Evolutionary conservation across 116 monocot genomes (phyloP), one percentile per base, ranked within the genome.

Genomic region (Zostera marina): DNA sequence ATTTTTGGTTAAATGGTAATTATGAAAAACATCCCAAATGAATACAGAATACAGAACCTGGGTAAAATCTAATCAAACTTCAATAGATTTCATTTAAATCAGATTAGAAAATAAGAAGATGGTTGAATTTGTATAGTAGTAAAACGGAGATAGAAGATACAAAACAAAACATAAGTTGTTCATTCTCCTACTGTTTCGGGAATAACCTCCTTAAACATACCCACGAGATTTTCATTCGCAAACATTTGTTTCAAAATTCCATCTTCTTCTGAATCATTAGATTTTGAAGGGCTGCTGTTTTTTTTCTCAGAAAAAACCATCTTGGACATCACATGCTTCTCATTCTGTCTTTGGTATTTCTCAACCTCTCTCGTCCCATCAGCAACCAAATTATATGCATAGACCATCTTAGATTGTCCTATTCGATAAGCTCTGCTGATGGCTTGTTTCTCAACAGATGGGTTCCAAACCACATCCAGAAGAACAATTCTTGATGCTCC

Each of bases 391-490:
- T 73, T 75, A 54, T 86, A 92, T 20, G 78, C 67, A 11, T 86
- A 74, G 0, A 92, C 92, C 41, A 77, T 53, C 64, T 74, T 92
- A 45, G 64, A 12, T 63, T 92, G 92, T 16, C 92, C 92, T 13
- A 86, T 56, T 42, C 87, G 59, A 38, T 70, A 79, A 25, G 86
- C 87, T 22, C 92, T 53, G 46, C 80, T 78, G 21, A 86, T 77
- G 0, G 92, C 92, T 71, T 92, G 92, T 41, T 72, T 68, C 16
- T 80, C 83, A 9, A 77, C 77, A n/a, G 92, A 68, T 6, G 86
- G 92, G 62, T 92, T 92, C 92, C 92, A 92, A 16, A 80, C 77
- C 48, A 86, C 73, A 63, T 92, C 86, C 24, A 86, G 71, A 9
- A 92, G 63, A 53, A 92, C 67, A 45, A 92, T 73, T 64, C 92